Base-by-base conservation (phyloP, 495 filamentous ascomycete genomes). In the Hyphodiscus hymeniophilus region DNA sequence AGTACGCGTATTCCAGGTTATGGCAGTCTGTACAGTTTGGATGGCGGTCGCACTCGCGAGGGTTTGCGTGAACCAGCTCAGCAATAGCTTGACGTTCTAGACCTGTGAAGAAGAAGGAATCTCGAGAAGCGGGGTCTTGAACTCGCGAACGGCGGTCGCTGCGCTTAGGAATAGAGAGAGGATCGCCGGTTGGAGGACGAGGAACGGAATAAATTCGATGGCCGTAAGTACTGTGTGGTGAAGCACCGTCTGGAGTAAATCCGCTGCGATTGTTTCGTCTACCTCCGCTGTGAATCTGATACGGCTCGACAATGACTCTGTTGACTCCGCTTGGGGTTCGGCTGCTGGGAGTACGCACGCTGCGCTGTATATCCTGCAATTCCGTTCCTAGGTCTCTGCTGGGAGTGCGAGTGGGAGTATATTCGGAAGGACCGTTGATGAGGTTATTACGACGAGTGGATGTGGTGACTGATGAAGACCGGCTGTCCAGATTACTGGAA, bases 1-100 rank as follows among this genome's bases (percentile, higher is more conserved):
- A 10, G 31, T 40, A 46, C 18, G 51, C 38, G 39, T 31, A 54
- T 33, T 54, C 26, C 11, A 30, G 36, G 33, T 54, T 18, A 15
- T 8, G 20, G 24, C 50, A 58, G 12, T 50, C 54, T 10, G 42
- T 46, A 47, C 54, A 57, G 22, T 57, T 48, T 13, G 18, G 2
- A 32, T 51, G 48, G 12, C 31, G 15, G 7, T 24, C 13, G 13
- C 41, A 46, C 21, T 12, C 12, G 11, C 23, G 23, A 10, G 15
- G 21, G 21, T 30, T 32, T 2, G 36, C 8, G 16, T 41, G 15
- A 12, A 56, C 48, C 7, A 49, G 17, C 8, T 48, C 28, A 5
- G 18, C 34, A 26, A 56, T 48, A 16, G 24, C 45, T 36, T 48
- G 24, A 20, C 44, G 54, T 36, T 56, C 54, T 5, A 20, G 21